phyloP scores from a whole-genome alignment of 2,329 filamentous ascomycete genomes.

The Fragosphaeria purpurea region DNA sequence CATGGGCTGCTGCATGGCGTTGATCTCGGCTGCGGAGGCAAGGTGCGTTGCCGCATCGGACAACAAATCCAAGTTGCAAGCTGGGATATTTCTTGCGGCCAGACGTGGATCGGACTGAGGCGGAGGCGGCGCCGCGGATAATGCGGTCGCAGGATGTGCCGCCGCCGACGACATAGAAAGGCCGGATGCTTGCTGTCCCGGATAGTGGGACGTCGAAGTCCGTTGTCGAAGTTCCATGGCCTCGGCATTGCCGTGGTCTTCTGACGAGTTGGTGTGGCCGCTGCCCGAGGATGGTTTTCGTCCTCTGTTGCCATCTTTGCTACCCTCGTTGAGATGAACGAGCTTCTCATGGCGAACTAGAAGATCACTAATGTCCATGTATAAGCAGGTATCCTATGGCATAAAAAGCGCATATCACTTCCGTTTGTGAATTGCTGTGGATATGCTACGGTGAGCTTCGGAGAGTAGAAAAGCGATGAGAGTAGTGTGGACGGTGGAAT shows the following conservation, averaged over 20 bases:
- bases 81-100: constrained; percentile 31
- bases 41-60: constrained; percentile 48
- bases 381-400: constrained; percentile 33
- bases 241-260: constrained; percentile 36
- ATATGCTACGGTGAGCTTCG: too few relatives aligned
- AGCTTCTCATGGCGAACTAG: constrained; percentile 55
- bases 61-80: constrained; percentile 48
- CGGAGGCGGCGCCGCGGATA: constrained; percentile 18
- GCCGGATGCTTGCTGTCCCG: constrained; percentile 19
- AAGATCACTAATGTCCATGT: constrained; percentile 53
- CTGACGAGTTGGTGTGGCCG: constrained; percentile 32
- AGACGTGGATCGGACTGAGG: constrained; percentile 38
- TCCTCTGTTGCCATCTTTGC: constrained; percentile 40
- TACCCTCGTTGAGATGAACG: constrained; percentile 51
- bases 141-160: constrained; percentile 5
- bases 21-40: constrained; percentile 44
- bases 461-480: too few relatives aligned
- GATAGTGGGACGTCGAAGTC: constrained; percentile 15
- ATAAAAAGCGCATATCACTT: too few relatives aligned
- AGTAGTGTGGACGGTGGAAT: too few relatives aligned
- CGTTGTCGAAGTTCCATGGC: constrained; percentile 33
- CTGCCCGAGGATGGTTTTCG: constrained; percentile 42
- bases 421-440: too few relatives aligned
- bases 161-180: not conserved
- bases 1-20: constrained; percentile 41